Conservation (phyloP, 345 rosid species). For the Salix exigua region DNA sequence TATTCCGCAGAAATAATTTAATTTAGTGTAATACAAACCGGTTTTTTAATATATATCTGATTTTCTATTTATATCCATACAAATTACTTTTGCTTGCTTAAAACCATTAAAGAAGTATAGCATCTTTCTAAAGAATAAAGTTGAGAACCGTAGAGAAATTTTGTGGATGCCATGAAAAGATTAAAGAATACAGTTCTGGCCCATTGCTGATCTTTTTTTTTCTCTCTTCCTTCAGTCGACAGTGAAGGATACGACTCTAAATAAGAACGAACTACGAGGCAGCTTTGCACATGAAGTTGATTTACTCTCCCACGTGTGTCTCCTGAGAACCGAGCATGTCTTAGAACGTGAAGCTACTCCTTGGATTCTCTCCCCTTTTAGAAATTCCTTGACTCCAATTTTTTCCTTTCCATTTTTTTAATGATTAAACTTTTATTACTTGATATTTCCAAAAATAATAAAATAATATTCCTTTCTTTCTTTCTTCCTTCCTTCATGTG, state of each 20-base stretch:
- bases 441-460: not conserved
- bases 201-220: not conserved
- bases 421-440: not conserved
- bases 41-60: too few species aligned
- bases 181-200: not conserved
- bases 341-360: slow-evolving; percentile 1
- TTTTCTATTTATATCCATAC: too few species aligned
- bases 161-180: too few species aligned
- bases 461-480: not conserved
- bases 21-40: too few species aligned
- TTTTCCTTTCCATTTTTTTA: not conserved
- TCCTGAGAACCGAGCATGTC: slow-evolving; percentile 10
- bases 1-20: too few species aligned
- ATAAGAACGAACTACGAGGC: not conserved
- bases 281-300: not conserved
- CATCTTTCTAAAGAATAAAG: too few species aligned
- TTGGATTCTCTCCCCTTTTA: not conserved
- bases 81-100: too few species aligned
- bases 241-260: not conserved
- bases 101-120: too few species aligned
- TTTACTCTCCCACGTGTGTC: not conserved
- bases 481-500: too few species aligned
- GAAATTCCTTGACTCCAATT: not conserved
- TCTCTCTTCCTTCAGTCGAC: not conserved
- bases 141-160: too few species aligned